These are phyloP conservation scores for Diaporthe australafricana DNA, from an alignment of 2,329 filamentous ascomycete genomes.

Conservation along the genomic window DNA sequence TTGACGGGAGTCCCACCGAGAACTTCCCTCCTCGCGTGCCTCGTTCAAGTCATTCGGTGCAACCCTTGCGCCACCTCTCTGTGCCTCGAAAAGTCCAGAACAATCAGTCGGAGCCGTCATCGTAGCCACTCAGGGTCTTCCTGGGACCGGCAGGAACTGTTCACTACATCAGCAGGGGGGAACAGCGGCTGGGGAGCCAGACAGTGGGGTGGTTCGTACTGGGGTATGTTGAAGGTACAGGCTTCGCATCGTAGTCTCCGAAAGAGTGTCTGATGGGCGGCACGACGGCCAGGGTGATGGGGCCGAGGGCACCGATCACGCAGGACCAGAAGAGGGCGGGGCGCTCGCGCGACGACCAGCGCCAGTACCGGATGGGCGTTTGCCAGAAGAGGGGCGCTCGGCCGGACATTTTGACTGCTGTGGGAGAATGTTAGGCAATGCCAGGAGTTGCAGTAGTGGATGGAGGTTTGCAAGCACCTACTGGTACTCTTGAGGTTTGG, in stretches of 20 bases:
- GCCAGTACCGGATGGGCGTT: slow-evolving; percentile 83
- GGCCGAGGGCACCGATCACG: slow-evolving; percentile 78
- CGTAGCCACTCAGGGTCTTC: slow-evolving; percentile 70
- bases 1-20: slow-evolving; percentile 27
- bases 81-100: not conserved
- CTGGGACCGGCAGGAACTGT: slow-evolving; percentile 69
- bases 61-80: slow-evolving; percentile 11
- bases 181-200: not conserved
- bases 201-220: slow-evolving; percentile 69
- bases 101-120: slow-evolving; percentile 58
- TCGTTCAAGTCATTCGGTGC: not conserved
- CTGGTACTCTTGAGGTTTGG: not conserved
- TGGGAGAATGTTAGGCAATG: not conserved
- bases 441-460: not conserved
- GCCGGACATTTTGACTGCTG: slow-evolving; percentile 65
- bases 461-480: not conserved
- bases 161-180: slow-evolving; percentile 10
- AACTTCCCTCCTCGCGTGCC: not conserved
- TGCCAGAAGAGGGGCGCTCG: slow-evolving; percentile 83
- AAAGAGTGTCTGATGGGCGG: slow-evolving; percentile 79
- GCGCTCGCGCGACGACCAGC: slow-evolving; percentile 88
- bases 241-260: slow-evolving; percentile 78
- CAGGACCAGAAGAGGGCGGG: slow-evolving; percentile 93
- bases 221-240: slow-evolving; percentile 91
- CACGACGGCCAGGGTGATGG: slow-evolving; percentile 75